Evolutionary conservation across 148 eudicot genomes (phyloP).

Genomic region (Rheum nobile): DNA sequence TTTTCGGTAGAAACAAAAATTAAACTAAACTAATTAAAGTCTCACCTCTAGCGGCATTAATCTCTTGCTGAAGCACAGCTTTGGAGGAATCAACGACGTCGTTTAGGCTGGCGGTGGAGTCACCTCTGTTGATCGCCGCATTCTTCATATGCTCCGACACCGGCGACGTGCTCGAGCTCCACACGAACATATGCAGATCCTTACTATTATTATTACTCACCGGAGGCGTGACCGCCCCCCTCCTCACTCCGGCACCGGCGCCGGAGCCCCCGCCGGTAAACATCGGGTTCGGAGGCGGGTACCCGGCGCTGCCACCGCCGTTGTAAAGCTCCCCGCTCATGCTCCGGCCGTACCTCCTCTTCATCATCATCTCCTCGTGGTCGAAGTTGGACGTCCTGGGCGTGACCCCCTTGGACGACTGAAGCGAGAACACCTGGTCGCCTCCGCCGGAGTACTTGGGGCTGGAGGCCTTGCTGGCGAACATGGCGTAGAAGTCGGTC

Average conservation of each 20-base stretch:
- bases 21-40: not conserved
- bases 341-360: slow-evolving; percentile 47
- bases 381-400: slow-evolving; percentile 89
- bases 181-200: slow-evolving; percentile 87
- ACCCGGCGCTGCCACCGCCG: slow-evolving; percentile 17
- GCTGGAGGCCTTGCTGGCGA: slow-evolving; percentile 61
- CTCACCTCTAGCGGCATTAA: slow-evolving; percentile 63
- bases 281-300: slow-evolving; percentile 88
- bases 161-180: slow-evolving; percentile 97
- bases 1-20: not conserved
- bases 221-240: slow-evolving; percentile 21
- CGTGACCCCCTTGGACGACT: slow-evolving; percentile 80
- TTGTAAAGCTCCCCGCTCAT: slow-evolving; percentile 66
- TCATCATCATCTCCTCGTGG: slow-evolving; percentile 64
- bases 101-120: not conserved
- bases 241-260: slow-evolving; percentile 1
- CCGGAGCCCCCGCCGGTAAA: slow-evolving; percentile 25
- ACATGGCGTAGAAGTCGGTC: slow-evolving; percentile 86
- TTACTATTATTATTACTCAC: slow-evolving; percentile 25
- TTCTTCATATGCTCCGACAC: slow-evolving; percentile 54
- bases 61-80: slow-evolving; percentile 52
- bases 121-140: slow-evolving; percentile 28
- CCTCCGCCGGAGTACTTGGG: slow-evolving; percentile 44
- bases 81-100: slow-evolving; percentile 47
- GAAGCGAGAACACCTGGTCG: slow-evolving; percentile 72